phyloP scores from a whole-genome alignment of 345 rosid species.

The Dovyalis caffra region DNA sequence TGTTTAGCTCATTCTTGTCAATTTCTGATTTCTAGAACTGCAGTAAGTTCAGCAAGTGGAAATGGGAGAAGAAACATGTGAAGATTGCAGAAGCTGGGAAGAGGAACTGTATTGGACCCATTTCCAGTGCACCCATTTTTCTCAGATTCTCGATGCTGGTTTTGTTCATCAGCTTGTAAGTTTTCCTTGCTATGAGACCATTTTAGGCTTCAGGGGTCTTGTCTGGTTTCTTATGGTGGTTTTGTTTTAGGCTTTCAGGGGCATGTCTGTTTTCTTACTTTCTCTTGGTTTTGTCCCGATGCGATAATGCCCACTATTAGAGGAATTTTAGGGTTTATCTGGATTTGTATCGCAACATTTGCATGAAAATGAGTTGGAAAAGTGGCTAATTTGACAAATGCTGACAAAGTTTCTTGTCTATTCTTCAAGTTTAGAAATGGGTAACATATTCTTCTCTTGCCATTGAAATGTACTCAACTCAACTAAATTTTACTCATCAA shows the following conservation, averaged over 20 bases:
- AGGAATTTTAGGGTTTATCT: neutral
- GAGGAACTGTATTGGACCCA: constrained; percentile 77
- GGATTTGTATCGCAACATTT: neutral
- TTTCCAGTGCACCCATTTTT: constrained; percentile 60
- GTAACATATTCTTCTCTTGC: neutral
- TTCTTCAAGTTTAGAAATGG: neutral
- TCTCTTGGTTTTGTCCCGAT: no score
- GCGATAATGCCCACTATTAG: neutral
- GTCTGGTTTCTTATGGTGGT: neutral
- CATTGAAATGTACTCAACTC: neutral
- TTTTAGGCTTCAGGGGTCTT: neutral
- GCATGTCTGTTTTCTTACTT: neutral
- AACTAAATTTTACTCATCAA: neutral
- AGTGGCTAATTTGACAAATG: no score
- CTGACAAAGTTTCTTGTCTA: no score
- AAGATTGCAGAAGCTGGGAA: constrained; percentile 60
- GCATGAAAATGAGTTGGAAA: neutral
- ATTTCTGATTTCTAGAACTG: neutral
- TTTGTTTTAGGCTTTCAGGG: neutral
- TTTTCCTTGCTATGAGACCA: neutral
- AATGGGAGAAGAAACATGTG: constrained; percentile 44
- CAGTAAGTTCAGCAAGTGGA: constrained; percentile 12
- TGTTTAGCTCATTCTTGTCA: neutral
- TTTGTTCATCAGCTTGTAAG: constrained; percentile 56
- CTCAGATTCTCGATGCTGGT: constrained; percentile 53